Base-by-base conservation (phyloP, 371 early-diverging fungal genomes). In the Mortierella sp. region DNA sequence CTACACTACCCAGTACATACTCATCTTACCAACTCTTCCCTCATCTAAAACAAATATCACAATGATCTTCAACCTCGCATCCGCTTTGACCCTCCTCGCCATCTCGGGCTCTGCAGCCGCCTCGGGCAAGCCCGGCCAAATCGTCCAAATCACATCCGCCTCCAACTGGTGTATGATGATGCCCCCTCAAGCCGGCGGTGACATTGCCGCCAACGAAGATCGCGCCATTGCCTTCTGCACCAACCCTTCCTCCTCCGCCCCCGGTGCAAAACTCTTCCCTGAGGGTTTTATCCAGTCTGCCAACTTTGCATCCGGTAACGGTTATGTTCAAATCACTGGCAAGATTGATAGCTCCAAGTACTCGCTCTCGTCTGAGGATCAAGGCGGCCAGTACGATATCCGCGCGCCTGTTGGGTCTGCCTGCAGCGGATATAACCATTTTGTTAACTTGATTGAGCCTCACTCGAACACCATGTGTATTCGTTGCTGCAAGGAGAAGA, bases 181-280 rank as follows among this genome's bases (percentile, higher is more conserved):
- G 77, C 93, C 93, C 21, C 92, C 91, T 24, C 84, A 81, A 16
- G 74, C 77, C 0, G 81, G 80, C 0, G 89, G 89, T 10, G 82
- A 82, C 60, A 92, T 93, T 78, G 84, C 91, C 11, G 82, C 84
- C n/a, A 90, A 84, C 47, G 93, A 92, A 80, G 87, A 84, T 79
- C 71, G 83, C 60, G 92, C 89, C 72, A 74, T 89, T 34, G 89
- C 90, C 13, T 91, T 89, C 74, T 93, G 93, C 79, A 88, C 90
- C 65, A 89, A 88, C 8, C 78, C 60, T 0, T 80, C 82, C n/a
- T 55, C 75, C 0, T 19, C 74, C 16, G 91, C 78, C 4, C 83
- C 88, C 0, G 86, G 79, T 13, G 85, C 84, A 19, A 71, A 76
- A 50, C 44, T 78, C 11, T 86, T 91, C 55, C 91, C 90, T 21